Conservation (phyloP, 257 asterid genomes). For the Petunia axillaris region DNA sequence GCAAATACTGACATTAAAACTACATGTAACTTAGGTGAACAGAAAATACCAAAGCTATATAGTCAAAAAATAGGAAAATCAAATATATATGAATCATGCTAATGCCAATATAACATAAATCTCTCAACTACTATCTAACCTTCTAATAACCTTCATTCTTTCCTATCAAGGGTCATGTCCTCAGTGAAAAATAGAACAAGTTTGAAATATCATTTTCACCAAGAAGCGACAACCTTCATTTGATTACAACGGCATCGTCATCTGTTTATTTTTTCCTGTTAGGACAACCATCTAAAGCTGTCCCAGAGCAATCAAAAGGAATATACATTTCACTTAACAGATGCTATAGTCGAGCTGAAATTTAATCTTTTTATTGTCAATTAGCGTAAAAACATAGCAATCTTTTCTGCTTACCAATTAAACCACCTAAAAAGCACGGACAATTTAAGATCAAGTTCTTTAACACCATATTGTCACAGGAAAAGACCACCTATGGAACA, state of each 20-base stretch:
- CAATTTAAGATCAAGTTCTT: background rate
- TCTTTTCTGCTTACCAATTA: background rate
- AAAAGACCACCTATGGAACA: background rate
- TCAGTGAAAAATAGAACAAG: no score
- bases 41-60: no score
- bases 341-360: background rate
- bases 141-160: no score
- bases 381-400: background rate
- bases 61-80: no score
- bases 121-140: no score
- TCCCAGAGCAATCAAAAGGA: background rate
- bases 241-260: no score
- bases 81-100: no score
- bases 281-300: constrained; percentile 1
- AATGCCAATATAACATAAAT: no score
- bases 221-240: background rate
- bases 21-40: no score
- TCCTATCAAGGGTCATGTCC: no score
- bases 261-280: background rate
- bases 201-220: background rate
- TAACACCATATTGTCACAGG: background rate
- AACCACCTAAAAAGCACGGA: background rate
- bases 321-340: background rate
- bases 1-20: no score
- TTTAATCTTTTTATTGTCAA: background rate